A percentile compares a stretch with the other conserved stretches of the same genome.
phyloP scores from a whole-genome alignment of 495 filamentous ascomycete species.

The Penicillium pulvis region DNA sequence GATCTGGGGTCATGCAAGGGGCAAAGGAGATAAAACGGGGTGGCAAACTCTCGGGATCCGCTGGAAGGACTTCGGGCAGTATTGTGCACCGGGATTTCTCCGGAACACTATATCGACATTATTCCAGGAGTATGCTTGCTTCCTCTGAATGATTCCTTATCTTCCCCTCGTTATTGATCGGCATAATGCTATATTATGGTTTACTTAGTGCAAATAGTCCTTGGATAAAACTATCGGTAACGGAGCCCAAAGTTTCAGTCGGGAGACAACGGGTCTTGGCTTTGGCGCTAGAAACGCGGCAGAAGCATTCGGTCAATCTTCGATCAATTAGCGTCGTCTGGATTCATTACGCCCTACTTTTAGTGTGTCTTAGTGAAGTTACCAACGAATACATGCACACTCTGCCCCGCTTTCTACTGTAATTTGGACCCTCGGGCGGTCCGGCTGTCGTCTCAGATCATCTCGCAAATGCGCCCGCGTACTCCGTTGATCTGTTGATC shows the following conservation, averaged over 20 bases:
- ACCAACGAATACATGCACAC: conserved; percentile 7
- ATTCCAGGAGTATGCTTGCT: too few relatives aligned
- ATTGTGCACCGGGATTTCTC: neutral
- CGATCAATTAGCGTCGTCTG: conserved; percentile 24
- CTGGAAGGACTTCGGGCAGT: neutral
- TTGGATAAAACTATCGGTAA: neutral
- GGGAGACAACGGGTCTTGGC: conserved; percentile 32
- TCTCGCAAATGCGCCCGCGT: conserved; percentile 4
- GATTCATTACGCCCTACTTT: conserved; percentile 14
- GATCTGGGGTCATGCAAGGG: conserved; percentile 37
- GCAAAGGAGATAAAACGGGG: conserved; percentile 18
- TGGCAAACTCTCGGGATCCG: conserved; percentile 15
- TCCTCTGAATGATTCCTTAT: too few relatives aligned
- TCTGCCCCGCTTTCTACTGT: conserved; percentile 20
- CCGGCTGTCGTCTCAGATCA: neutral
- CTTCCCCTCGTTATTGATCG: neutral
- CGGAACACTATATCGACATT: neutral
- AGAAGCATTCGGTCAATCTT: conserved; percentile 30
- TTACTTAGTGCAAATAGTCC: neutral
- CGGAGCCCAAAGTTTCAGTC: conserved; percentile 21
- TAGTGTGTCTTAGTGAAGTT: neutral
- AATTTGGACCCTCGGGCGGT: conserved; percentile 11
- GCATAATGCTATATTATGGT: neutral
- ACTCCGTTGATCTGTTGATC: conserved; percentile 1
- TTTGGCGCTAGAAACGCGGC: conserved; percentile 37